A percentile compares a stretch with the other conserved stretches of the same genome.
These are phyloP conservation scores for Jamesozyma hellenica DNA, from an alignment of 805 yeast species.

Conservation along the genomic window DNA sequence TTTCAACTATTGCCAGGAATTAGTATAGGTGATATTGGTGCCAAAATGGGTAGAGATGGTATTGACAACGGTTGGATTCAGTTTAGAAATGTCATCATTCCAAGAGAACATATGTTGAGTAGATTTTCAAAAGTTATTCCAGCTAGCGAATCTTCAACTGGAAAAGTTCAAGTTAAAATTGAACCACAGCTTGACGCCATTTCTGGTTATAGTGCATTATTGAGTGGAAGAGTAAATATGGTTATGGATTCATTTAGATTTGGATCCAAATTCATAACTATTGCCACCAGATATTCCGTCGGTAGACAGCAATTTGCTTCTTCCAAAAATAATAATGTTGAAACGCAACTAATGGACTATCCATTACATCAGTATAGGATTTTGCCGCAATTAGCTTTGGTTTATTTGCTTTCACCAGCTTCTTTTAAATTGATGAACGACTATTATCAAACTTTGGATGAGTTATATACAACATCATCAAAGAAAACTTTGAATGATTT, in stretches of 20 bases:
- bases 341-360: constrained; percentile 68
- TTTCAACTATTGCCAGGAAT: constrained; percentile 73
- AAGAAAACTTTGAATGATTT: constrained; percentile 21
- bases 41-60: constrained; percentile 93
- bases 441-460: constrained; percentile 40
- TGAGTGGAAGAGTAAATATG: constrained; percentile 87
- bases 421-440: constrained; percentile 50
- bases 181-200: constrained; percentile 78
- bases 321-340: constrained; percentile 31
- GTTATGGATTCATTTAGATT: constrained; percentile 75
- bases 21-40: constrained; percentile 83
- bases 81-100: constrained; percentile 72
- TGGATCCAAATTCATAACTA: constrained; percentile 68
- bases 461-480: constrained; percentile 44
- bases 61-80: constrained; percentile 97
- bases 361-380: constrained; percentile 83
- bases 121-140: constrained; percentile 63
- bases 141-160: constrained; percentile 49
- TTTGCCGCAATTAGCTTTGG: constrained; percentile 72
- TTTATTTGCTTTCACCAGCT: constrained; percentile 67
- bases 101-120: constrained; percentile 72
- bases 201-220: constrained; percentile 69
- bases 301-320: constrained; percentile 75
- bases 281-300: constrained; percentile 81
- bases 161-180: constrained; percentile 29